Percentiles rank a stretch among this genome's conserved stretches.
phyloP scores from a whole-genome alignment of 1,284 basidiomycete species.

The Erythrobasidium hasegawianum region DNA sequence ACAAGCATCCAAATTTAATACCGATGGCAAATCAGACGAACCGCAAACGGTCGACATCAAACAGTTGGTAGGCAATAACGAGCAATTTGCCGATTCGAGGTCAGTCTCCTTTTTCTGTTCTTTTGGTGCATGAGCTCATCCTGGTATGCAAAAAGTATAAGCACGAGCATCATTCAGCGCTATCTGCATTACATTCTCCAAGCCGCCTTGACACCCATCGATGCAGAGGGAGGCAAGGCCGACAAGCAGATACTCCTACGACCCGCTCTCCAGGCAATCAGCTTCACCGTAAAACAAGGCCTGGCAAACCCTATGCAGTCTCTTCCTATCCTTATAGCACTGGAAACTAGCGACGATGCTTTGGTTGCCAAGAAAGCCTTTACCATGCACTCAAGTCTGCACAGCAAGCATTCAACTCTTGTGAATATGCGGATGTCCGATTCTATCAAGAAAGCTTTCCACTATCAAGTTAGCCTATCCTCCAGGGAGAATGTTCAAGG shows the following conservation, averaged over 20 bases:
- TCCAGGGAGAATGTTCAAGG: slow-evolving; percentile 51
- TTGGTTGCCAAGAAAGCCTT: slow-evolving; percentile 69
- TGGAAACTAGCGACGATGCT: slow-evolving; percentile 73
- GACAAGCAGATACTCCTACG: slow-evolving; percentile 67
- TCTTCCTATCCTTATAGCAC: slow-evolving; percentile 83
- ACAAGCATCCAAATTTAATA: slow-evolving; percentile 69
- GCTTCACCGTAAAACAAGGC: slow-evolving; percentile 89
- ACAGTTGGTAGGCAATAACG: slow-evolving; percentile 88
- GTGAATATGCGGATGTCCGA: slow-evolving; percentile 78
- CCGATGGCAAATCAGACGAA: slow-evolving; percentile 52
- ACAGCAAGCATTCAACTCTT: slow-evolving; percentile 83
- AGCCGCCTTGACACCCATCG: slow-evolving; percentile 62
- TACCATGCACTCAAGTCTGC: slow-evolving; percentile 73
- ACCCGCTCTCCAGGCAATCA: slow-evolving; percentile 83
- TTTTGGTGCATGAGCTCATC: no score
- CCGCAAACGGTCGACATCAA: slow-evolving; percentile 65
- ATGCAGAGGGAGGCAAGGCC: neutral
- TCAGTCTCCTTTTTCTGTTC: slow-evolving; percentile 53
- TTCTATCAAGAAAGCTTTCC: slow-evolving; percentile 72
- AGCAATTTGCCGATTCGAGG: slow-evolving; percentile 95
- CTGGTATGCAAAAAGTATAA: slow-evolving; percentile 78
- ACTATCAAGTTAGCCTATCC: slow-evolving; percentile 61
- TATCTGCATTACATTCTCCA: slow-evolving; percentile 78
- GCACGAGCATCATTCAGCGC: slow-evolving; percentile 86
- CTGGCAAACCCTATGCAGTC: slow-evolving; percentile 91